phyloP scores from a whole-genome alignment of 2,329 filamentous ascomycete genomes.

The Pseudogymnoascus sp. region DNA sequence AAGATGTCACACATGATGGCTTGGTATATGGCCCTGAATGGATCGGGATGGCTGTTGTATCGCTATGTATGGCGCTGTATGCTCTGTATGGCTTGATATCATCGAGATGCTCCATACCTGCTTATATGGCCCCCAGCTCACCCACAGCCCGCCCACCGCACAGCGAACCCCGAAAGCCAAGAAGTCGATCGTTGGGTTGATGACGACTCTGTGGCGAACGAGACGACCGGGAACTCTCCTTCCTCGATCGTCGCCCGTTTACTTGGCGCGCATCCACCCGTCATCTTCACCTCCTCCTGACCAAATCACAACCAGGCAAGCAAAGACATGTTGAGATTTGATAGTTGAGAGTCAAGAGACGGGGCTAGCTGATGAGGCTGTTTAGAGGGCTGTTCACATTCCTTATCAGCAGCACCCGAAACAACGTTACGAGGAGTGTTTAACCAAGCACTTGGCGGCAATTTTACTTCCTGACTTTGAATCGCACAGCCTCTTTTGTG shows the following conservation, averaged over 20 bases:
- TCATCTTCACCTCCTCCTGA: not conserved
- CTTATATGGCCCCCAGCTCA: not conserved
- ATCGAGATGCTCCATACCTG: not conserved
- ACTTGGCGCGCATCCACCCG: not conserved
- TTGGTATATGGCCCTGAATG: not conserved
- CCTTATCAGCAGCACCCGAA: not conserved
- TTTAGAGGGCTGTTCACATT: not conserved
- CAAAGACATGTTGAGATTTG: not conserved
- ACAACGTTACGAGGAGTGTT: not conserved
- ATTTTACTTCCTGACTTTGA: not conserved
- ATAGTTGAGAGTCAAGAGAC: not conserved
- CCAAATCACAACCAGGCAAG: slow-evolving; percentile 1
- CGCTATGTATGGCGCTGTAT: not conserved
- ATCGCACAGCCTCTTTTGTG: not conserved
- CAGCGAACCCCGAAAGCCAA: not conserved
- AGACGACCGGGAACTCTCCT: not conserved
- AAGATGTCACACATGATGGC: not conserved
- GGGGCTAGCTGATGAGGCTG: not conserved
- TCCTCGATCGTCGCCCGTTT: not conserved
- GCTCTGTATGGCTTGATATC: not conserved
- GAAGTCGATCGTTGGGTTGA: not conserved
- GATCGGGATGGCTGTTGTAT: not conserved
- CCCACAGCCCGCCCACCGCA: not conserved
- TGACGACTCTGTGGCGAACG: slow-evolving; percentile 1
- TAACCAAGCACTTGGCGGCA: slow-evolving; percentile 3